phyloP scores from a whole-genome alignment of 2,329 filamentous ascomycete genomes.

The Ophiostoma pallidulum region DNA sequence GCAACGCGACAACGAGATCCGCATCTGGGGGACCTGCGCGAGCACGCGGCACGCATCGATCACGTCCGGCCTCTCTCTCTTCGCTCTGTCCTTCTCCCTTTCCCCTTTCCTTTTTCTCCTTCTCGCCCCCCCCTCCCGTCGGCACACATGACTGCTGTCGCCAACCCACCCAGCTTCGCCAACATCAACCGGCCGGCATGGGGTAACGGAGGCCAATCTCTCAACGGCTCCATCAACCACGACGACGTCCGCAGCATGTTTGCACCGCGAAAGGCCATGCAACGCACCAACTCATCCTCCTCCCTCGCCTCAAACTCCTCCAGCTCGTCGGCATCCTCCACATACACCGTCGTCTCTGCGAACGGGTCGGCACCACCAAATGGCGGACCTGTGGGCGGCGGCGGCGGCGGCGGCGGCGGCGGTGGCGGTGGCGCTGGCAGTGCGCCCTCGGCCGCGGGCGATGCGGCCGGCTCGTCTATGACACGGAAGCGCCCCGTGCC shows the following conservation, averaged over 20 bases:
- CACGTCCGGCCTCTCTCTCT: not conserved
- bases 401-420: not conserved
- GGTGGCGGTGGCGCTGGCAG: not conserved
- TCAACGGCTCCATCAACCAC: conserved; percentile 58
- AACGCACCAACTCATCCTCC: conserved; percentile 84
- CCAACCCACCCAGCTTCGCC: conserved; percentile 53
- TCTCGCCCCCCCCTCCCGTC: conserved; percentile 10
- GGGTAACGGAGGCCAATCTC: conserved; percentile 44
- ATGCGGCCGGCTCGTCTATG: conserved; percentile 43
- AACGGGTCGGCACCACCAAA: conserved; percentile 40
- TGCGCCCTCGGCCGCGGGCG: conserved; percentile 25
- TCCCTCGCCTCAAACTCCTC: conserved; percentile 63
- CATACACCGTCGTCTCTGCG: conserved; percentile 53
- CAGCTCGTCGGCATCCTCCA: conserved; percentile 47
- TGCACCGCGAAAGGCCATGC: conserved; percentile 76
- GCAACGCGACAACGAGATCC: not conserved
- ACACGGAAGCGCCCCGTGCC: conserved; percentile 40
- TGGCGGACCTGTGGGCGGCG: conserved; percentile 28
- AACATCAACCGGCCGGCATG: conserved; percentile 57
- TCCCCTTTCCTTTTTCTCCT: conserved; percentile 7
- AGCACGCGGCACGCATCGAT: not conserved
- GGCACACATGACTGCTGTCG: conserved; percentile 56
- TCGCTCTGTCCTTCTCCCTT: not conserved
- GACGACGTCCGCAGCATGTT: conserved; percentile 85
- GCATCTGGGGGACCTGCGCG: not conserved